Evolutionary conservation across 352 stramenopile genomes (phyloP).

Genomic region (Thalassiosira sp.): DNA sequence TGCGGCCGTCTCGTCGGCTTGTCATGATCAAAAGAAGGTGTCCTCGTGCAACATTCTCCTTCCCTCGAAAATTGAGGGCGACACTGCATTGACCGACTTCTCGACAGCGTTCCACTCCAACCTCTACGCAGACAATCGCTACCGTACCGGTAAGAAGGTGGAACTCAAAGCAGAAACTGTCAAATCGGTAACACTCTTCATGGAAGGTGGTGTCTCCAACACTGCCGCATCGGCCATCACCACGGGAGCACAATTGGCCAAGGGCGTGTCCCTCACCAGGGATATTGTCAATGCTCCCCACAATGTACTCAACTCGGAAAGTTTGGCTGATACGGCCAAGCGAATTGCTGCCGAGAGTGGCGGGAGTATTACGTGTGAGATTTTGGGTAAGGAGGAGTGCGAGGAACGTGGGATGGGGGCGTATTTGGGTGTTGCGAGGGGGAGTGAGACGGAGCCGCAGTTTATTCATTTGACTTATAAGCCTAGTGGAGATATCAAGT

Average conservation of each 20-base stretch:
- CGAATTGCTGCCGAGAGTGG: slow-evolving; percentile 71
- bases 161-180: slow-evolving; percentile 69
- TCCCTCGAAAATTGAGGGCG: slow-evolving; percentile 32
- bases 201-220: slow-evolving; percentile 30
- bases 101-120: slow-evolving; percentile 66
- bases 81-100: slow-evolving; percentile 54
- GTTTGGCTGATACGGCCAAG: slow-evolving; percentile 79
- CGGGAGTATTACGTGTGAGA: slow-evolving; percentile 70
- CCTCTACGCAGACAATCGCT: slow-evolving; percentile 81
- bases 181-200: slow-evolving; percentile 58
- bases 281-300: slow-evolving; percentile 87
- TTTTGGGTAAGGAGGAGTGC: slow-evolving; percentile 82
- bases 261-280: slow-evolving; percentile 74
- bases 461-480: slow-evolving; percentile 90
- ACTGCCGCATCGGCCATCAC: slow-evolving; percentile 38
- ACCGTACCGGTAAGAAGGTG: slow-evolving; percentile 70
- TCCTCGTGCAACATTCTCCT: slow-evolving; percentile 60
- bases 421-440: slow-evolving; percentile 86
- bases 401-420: slow-evolving; percentile 84
- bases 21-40: slow-evolving; percentile 72
- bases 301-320: slow-evolving; percentile 84
- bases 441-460: slow-evolving; percentile 83
- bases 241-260: slow-evolving; percentile 59
- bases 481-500: slow-evolving; percentile 61
- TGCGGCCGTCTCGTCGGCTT: slow-evolving; percentile 57